Evolutionary conservation across 352 stramenopile species (phyloP).

Genomic region (Phytopythium litorale): DNA sequence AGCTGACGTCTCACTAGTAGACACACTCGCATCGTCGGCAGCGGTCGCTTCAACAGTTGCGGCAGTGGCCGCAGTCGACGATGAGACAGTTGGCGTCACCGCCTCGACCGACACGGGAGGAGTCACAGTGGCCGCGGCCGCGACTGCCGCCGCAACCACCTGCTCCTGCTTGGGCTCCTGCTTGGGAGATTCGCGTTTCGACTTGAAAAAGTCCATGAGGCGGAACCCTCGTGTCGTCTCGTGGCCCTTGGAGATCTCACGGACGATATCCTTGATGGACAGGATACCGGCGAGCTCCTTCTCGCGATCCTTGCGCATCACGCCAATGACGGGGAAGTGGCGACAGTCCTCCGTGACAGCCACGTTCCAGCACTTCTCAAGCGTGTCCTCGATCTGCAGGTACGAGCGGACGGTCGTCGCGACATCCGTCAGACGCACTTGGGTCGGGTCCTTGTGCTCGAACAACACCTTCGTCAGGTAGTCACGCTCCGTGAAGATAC

Average conservation of each 20-base stretch:
- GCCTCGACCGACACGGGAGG: conserved; percentile 4
- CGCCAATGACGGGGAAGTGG: conserved; percentile 79
- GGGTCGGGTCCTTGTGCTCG: conserved; percentile 56
- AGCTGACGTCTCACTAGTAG: background rate
- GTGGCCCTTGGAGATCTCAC: conserved; percentile 79
- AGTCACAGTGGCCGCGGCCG: conserved; percentile 8
- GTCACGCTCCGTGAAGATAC: conserved; percentile 85
- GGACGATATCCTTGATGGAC: conserved; percentile 85
- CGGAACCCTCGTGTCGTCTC: conserved; percentile 69
- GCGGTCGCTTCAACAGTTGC: background rate
- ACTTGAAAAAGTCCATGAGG: conserved; percentile 86
- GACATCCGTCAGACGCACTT: conserved; percentile 53
- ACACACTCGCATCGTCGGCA: background rate
- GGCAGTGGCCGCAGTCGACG: background rate
- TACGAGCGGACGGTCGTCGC: conserved; percentile 48
- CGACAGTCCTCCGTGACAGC: conserved; percentile 63
- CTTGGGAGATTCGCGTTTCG: conserved; percentile 27
- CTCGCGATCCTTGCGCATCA: conserved; percentile 67
- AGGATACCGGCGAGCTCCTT: conserved; percentile 81
- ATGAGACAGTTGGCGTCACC: background rate
- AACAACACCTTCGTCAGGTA: conserved; percentile 81
- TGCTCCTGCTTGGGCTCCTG: no score
- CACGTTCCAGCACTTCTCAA: conserved; percentile 78
- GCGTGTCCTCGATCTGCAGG: conserved; percentile 72
- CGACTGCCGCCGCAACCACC: conserved; percentile 15